Conservation (phyloP, 805 yeast species). For the Saccharomycopsis selenospora region DNA sequence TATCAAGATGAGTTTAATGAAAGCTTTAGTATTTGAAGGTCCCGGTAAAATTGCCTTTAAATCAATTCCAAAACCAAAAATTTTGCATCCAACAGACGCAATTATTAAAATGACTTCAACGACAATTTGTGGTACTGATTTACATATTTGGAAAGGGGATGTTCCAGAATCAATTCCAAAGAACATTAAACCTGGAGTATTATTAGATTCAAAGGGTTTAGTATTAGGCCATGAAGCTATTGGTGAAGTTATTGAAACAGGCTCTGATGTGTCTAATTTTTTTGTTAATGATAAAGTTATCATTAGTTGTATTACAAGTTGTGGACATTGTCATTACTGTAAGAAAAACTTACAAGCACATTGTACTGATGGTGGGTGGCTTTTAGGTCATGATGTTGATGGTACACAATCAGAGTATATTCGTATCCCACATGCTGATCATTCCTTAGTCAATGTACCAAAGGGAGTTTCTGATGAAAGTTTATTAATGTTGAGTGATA, state of each 20-base stretch:
- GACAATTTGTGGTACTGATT: slow-evolving; percentile 60
- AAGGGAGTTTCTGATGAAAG: slow-evolving; percentile 36
- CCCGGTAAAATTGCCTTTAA: slow-evolving; percentile 35
- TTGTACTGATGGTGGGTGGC: slow-evolving; percentile 50
- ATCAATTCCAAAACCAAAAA: slow-evolving; percentile 36
- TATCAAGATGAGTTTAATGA: slow-evolving; percentile 28
- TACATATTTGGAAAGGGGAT: slow-evolving; percentile 55
- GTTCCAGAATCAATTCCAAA: slow-evolving; percentile 37
- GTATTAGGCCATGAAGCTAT: slow-evolving; percentile 61
- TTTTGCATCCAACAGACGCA: slow-evolving; percentile 45
- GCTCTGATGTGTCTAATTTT: slow-evolving; percentile 41
- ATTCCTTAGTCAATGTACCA: slow-evolving; percentile 30
- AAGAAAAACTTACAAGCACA: slow-evolving; percentile 50
- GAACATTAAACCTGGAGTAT: neutral
- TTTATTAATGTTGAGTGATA: slow-evolving; percentile 54
- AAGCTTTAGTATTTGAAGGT: slow-evolving; percentile 41
- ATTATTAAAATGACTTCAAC: slow-evolving; percentile 48
- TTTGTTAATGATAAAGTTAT: slow-evolving; percentile 52
- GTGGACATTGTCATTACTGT: slow-evolving; percentile 52
- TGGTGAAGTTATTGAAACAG: slow-evolving; percentile 45
- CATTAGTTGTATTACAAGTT: slow-evolving; percentile 59
- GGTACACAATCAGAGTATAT: slow-evolving; percentile 63
- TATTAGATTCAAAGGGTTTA: slow-evolving; percentile 28
- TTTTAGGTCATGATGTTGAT: slow-evolving; percentile 49
- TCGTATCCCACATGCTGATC: slow-evolving; percentile 45